A percentile compares a stretch with the other conserved stretches of the same genome.
Evolutionary conservation across 371 early-diverging fungal genomes (phyloP).

Genomic region (Blakeslea trispora): DNA sequence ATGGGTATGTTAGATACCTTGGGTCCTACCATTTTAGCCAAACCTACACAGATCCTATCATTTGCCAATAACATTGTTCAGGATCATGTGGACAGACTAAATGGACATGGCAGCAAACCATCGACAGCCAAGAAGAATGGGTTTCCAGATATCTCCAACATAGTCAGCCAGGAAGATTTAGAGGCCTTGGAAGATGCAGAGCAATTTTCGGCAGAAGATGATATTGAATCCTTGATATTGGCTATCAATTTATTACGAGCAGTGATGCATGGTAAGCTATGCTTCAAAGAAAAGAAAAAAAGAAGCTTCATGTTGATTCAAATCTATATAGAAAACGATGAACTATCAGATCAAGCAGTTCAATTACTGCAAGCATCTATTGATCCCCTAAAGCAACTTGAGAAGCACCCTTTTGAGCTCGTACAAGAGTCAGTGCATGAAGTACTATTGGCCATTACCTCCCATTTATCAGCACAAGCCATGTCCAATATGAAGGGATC

Average conservation of each 20-base stretch:
- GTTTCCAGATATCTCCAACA: constrained; percentile 35
- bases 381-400: constrained; percentile 57
- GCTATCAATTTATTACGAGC: constrained; percentile 50
- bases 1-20: constrained; percentile 67
- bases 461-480: constrained; percentile 37
- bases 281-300: not conserved
- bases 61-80: constrained; percentile 75
- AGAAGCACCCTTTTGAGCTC: constrained; percentile 50
- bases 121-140: not conserved
- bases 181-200: constrained; percentile 51
- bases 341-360: constrained; percentile 46
- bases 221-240: constrained; percentile 41
- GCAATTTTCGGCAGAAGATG: constrained; percentile 44
- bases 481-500: constrained; percentile 20
- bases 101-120: constrained; percentile 8
- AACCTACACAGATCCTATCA: constrained; percentile 76
- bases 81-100: constrained; percentile 33
- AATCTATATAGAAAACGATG: constrained; percentile 50
- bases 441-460: constrained; percentile 55
- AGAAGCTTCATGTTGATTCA: not conserved
- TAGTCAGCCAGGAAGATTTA: constrained; percentile 34
- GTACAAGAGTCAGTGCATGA: constrained; percentile 63
- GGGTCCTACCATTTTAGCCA: constrained; percentile 77
- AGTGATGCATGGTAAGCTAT: constrained; percentile 45
- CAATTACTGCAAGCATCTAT: constrained; percentile 53